These are phyloP conservation scores for Tetramitus jugosus DNA, from an alignment of 208 protist species.

Conservation along the genomic window DNA sequence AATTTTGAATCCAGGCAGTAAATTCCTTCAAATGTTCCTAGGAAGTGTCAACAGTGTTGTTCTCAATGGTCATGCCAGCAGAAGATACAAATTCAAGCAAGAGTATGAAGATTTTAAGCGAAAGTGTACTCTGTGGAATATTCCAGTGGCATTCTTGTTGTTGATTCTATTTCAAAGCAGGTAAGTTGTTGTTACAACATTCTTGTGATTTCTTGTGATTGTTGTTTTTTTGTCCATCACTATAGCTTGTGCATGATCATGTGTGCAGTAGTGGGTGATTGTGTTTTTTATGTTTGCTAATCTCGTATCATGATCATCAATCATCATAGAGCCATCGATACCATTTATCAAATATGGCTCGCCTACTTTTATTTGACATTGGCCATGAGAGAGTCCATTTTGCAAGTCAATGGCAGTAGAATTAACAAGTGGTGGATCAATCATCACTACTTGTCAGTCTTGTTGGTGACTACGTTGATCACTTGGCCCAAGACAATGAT, in stretches of 20 bases:
- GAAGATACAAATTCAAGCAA: neutral
- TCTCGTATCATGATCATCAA: too few species aligned
- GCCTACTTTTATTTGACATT: constrained; percentile 12
- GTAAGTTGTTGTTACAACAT: too few species aligned
- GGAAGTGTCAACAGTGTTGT: neutral
- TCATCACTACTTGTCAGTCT: constrained; percentile 13
- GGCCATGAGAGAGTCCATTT: neutral
- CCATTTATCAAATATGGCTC: constrained; percentile 21
- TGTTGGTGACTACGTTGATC: neutral
- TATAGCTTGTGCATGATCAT: too few species aligned
- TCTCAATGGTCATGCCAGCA: neutral
- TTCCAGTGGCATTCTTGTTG: neutral
- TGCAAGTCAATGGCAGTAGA: constrained; percentile 9
- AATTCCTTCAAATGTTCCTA: neutral
- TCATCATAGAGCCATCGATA: neutral
- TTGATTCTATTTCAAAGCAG: neutral
- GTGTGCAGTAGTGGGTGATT: too few species aligned
- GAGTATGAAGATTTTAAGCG: constrained; percentile 17
- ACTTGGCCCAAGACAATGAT: neutral
- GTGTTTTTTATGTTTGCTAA: too few species aligned
- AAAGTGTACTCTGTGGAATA: neutral
- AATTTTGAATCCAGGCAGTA: neutral
- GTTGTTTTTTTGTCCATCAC: too few species aligned
- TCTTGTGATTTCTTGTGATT: too few species aligned
- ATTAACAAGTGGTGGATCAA: constrained; percentile 19